A percentile compares a stretch with the other conserved stretches of the same genome.
Evolutionary conservation across 2,329 filamentous ascomycete genomes (phyloP).

Genomic region (Huntiella decipiens): DNA sequence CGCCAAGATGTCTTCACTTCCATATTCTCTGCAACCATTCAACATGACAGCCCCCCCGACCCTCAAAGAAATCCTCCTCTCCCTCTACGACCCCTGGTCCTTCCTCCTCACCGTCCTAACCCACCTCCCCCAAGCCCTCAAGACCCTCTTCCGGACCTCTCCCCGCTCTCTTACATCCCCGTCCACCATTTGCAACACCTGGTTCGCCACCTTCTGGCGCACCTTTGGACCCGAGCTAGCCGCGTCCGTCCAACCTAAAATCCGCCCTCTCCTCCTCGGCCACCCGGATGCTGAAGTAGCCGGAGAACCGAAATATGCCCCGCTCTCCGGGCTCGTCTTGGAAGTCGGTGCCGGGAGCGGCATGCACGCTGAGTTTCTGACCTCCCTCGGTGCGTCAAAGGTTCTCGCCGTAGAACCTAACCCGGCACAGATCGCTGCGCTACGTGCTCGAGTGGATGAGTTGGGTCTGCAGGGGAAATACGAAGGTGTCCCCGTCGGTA

Average conservation of each 20-base stretch:
- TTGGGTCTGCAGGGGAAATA: conserved; percentile 38
- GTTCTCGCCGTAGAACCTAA: conserved; percentile 51
- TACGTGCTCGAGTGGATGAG: conserved; percentile 28
- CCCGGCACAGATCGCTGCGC: conserved; percentile 26
- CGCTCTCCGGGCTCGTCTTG: conserved; percentile 32
- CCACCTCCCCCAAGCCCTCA: conserved; percentile 33
- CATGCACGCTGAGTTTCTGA: conserved; percentile 39
- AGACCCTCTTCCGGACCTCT: conserved; percentile 20
- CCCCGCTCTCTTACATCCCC: conserved; percentile 23
- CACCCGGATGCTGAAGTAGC: conserved; percentile 22
- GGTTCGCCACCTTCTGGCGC: conserved; percentile 45
- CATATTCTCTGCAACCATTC: background rate
- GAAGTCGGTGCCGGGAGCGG: conserved; percentile 45
- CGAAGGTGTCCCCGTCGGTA: conserved; percentile 41
- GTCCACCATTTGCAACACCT: conserved; percentile 26
- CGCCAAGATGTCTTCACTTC: background rate
- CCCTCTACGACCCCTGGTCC: conserved; percentile 28
- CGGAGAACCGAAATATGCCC: conserved; percentile 18
- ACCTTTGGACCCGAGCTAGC: conserved; percentile 32
- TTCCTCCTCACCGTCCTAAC: conserved; percentile 31
- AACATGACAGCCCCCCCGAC: conserved; percentile 6
- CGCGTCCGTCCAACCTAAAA: conserved; percentile 20
- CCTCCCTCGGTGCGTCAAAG: conserved; percentile 16
- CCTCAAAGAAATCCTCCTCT: conserved; percentile 13
- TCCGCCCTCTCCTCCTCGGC: conserved; percentile 37